Conservation (phyloP, 257 asterid genomes). For the Fraxinus cuspidata region DNA sequence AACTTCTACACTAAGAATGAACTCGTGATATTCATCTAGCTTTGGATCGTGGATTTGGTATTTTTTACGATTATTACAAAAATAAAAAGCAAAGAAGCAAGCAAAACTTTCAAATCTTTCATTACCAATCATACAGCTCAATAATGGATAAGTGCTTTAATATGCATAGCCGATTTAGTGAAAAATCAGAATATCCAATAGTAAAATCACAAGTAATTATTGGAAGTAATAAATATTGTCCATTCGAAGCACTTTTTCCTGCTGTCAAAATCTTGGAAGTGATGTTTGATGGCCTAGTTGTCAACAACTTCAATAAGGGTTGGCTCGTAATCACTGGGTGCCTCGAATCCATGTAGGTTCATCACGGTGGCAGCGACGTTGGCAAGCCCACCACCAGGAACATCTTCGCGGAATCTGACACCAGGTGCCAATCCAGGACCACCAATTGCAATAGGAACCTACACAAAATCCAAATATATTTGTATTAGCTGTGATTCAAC, state of each 20-base stretch:
- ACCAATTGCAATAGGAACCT: conserved; percentile 96
- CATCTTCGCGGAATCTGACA: conserved; percentile 75
- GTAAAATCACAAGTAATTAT: not conserved
- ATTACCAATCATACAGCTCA: not conserved
- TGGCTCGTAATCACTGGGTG: conserved; percentile 86
- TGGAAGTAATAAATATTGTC: not conserved
- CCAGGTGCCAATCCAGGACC: conserved; percentile 86
- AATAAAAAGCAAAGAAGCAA: not conserved
- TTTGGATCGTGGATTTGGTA: not conserved
- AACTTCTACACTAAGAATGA: too few species aligned
- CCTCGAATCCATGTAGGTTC: conserved; percentile 84
- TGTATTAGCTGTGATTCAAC: not conserved
- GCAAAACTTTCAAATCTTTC: not conserved
- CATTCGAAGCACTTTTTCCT: not conserved
- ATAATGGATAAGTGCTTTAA: not conserved
- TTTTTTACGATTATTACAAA: too few species aligned
- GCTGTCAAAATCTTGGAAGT: not conserved
- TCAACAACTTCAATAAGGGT: conserved; percentile 84
- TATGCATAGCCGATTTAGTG: not conserved
- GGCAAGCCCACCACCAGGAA: conserved; percentile 84
- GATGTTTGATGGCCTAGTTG: conserved; percentile 32
- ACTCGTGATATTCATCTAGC: too few species aligned
- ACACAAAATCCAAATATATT: not conserved
- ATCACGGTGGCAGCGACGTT: conserved; percentile 95
- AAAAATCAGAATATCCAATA: not conserved